Conservation (phyloP, 2,329 filamentous ascomycete genomes). For the Penicillium rolfsii region DNA sequence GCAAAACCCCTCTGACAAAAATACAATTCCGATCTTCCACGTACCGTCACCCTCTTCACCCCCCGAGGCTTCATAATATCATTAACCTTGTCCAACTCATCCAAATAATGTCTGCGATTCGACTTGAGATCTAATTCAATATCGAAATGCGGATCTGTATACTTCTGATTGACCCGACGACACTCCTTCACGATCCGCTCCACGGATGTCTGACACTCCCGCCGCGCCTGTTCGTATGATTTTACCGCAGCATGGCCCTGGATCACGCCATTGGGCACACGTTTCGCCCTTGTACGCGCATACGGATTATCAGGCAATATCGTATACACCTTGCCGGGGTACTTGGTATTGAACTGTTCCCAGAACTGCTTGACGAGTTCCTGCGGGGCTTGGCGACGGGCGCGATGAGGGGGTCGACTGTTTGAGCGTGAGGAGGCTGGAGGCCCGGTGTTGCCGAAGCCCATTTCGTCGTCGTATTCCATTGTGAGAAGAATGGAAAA, state of each 20-base stretch:
- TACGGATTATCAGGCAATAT: slow-evolving; percentile 71
- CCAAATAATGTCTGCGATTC: slow-evolving; percentile 56
- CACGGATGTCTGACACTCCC: slow-evolving; percentile 66
- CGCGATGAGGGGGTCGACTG: slow-evolving; percentile 38
- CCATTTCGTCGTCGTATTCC: slow-evolving; percentile 37
- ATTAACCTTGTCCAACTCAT: slow-evolving; percentile 47
- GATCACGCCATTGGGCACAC: slow-evolving; percentile 58
- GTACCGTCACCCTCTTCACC: slow-evolving; percentile 69
- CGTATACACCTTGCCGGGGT: slow-evolving; percentile 72
- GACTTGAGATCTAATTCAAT: slow-evolving; percentile 75
- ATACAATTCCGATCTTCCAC: background rate
- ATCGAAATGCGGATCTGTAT: slow-evolving; percentile 84
- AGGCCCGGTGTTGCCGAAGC: slow-evolving; percentile 29
- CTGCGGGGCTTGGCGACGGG: slow-evolving; percentile 65
- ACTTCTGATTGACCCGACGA: slow-evolving; percentile 78
- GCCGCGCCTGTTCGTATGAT: slow-evolving; percentile 73
- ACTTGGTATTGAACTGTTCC: slow-evolving; percentile 70
- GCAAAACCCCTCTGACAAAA: background rate
- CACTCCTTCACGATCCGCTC: slow-evolving; percentile 66
- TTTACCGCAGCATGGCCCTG: slow-evolving; percentile 62
- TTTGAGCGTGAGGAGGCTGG: slow-evolving; percentile 39
- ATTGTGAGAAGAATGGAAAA: slow-evolving; percentile 15
- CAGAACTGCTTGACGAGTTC: slow-evolving; percentile 72
- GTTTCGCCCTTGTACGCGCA: slow-evolving; percentile 62
- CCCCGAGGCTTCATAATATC: slow-evolving; percentile 64